Evolutionary conservation across 192 early-diverging fungal genomes (phyloP).

Genomic region (Podila epicladia): DNA sequence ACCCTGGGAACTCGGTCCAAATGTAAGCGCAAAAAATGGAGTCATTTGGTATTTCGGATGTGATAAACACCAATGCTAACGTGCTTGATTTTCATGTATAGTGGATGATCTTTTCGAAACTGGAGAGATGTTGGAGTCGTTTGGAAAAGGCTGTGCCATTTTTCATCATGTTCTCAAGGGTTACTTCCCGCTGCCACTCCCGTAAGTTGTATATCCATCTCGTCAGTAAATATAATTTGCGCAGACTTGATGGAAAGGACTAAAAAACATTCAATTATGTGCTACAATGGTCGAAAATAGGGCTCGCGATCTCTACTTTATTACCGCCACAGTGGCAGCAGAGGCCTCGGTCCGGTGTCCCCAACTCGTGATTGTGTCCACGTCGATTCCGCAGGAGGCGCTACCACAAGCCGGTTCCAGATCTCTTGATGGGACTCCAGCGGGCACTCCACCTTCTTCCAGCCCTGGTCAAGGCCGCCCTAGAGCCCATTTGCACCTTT

Average conservation of each 20-base stretch:
- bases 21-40: conserved; percentile 10
- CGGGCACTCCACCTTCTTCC: background rate
- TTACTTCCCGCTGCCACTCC: conserved; percentile 57
- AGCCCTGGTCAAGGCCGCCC: conserved; percentile 16
- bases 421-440: background rate
- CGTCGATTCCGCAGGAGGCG: conserved; percentile 19
- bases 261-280: background rate
- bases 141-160: conserved; percentile 53
- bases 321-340: conserved; percentile 40
- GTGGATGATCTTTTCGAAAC: conserved; percentile 52
- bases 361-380: conserved; percentile 35
- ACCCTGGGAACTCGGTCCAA: conserved; percentile 50
- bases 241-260: background rate
- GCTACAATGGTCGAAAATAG: conserved; percentile 1
- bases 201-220: conserved; percentile 30
- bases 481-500: conserved; percentile 51
- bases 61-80: too few species aligned
- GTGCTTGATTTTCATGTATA: background rate
- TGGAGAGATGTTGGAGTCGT: conserved; percentile 41
- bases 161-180: conserved; percentile 54
- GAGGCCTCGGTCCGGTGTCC: conserved; percentile 25
- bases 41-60: background rate
- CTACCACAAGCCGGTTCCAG: background rate
- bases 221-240: too few species aligned
- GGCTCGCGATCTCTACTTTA: conserved; percentile 54